Evolutionary conservation across 164 flowering plant species (phyloP).

Genomic region (Amborella trichopoda): DNA sequence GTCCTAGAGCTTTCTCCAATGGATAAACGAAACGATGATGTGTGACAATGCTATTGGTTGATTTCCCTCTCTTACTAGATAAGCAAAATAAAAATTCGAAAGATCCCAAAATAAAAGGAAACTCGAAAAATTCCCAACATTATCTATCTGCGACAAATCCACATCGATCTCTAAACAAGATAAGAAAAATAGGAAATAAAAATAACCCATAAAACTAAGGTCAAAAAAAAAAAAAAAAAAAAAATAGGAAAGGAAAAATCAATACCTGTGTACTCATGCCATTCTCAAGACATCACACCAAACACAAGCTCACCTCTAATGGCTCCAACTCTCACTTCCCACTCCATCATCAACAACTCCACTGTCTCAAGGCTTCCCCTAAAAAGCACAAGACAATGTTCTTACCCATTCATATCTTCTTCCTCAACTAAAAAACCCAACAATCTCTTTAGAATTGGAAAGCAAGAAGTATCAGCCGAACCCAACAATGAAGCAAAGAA

Average conservation of each 20-base stretch:
- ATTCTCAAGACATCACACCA: too few relatives aligned
- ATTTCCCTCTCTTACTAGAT: slow-evolving; percentile 21
- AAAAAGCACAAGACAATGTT: slow-evolving; percentile 18
- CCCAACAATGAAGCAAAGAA: too few relatives aligned
- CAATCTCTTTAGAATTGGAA: slow-evolving; percentile 25
- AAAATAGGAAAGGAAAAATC: neutral
- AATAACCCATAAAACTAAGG: neutral
- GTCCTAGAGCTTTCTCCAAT: slow-evolving; percentile 13
- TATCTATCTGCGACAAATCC: neutral
- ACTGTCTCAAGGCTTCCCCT: slow-evolving; percentile 20
- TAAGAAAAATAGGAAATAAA: neutral
- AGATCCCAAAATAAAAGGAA: neutral
- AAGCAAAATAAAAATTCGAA: slow-evolving; percentile 1
- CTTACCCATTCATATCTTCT: slow-evolving; percentile 10
- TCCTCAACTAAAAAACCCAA: slow-evolving; percentile 27
- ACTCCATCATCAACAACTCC: slow-evolving; percentile 37
- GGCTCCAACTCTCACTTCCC: slow-evolving; percentile 71
- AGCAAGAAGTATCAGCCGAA: too few relatives aligned
- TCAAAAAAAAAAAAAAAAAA: neutral
- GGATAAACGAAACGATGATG: slow-evolving; percentile 25
- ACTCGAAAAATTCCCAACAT: neutral
- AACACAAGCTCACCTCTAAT: slow-evolving; percentile 12
- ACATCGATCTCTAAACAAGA: neutral
- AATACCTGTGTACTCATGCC: too few relatives aligned
- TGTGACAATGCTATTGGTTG: slow-evolving; percentile 30